Evolutionary conservation across 495 filamentous ascomycete genomes (phyloP), one percentile per base, ranked within the genome.

Genomic region (Pyronema domesticum): DNA sequence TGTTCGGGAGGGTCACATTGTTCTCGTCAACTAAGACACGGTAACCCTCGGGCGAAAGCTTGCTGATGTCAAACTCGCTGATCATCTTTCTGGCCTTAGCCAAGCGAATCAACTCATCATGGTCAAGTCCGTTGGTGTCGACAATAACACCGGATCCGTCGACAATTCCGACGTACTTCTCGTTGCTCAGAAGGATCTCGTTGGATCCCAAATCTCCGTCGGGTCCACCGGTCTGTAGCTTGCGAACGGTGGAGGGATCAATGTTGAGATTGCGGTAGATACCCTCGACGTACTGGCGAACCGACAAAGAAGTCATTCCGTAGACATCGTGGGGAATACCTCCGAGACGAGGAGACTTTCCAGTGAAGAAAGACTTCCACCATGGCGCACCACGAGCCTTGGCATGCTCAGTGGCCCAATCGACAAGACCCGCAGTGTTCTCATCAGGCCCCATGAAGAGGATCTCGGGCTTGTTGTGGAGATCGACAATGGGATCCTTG

Each of bases 281-380:
- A 45, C 91, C 91, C 53, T 86, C 80, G 50, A 96, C 82, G 58
- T 89, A 96, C 67, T 96, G 87, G 40, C 91, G 85, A 19, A 98
- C 91, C 8, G 89, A 95, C 51, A 95, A 69, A 0, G 91, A 96
- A 7, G 91, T 98, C 91, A 98, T 98, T 68, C 91, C 91, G 67
- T 96, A 98, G 11, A 72, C 69, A 62, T 98, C 91, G 68, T 98
- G 91, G 3, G 91, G 91, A 56, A 98, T 98, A 64, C 91, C 91
- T 46, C 91, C 91, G 40, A 98, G 74, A 68, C 82, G 89, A 19
- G 91, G 91, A 60, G 85, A 93, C 75, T 96, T 96, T 63, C 91
- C 91, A 2, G 91, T 98, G 74, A 98, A 96, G 79, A 98, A 98
- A 0, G 93, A 96, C 72, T 96, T 98, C 91, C 91, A 98, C 88